Evolutionary conservation across 768 basidiomycete genomes (phyloP), one percentile per base, ranked within the genome.

Genomic region (Sarcodon sp.): DNA sequence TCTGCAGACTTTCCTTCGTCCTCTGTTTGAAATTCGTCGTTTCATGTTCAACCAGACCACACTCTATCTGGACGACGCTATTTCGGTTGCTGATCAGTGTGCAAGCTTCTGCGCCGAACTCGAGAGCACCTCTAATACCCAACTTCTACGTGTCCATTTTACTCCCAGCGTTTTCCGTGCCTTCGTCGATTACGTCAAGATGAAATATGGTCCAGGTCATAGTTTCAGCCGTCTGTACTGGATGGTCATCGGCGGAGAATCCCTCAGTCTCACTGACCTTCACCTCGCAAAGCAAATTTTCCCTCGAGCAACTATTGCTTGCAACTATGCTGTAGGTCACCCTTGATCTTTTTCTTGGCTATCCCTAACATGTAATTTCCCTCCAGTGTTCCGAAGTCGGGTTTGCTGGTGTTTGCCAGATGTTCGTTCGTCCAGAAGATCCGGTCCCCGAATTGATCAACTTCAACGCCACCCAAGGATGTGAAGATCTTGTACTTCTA

Each of bases 1-100:
- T 4, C 18, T 33, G 47, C 31, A 61, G 60, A 61, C 60, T 3
- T 61, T 61, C 47, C 46, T 62, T 49, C 59, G 61, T 36, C 61
- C 60, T 1, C 55, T 61, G 12, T 61, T 61, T 33, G 60, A 61
- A 47, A 61, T 60, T 15, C 57, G 60, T 39, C 60, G 59, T 6
- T 61, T 61, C 48, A 61, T 61, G 60, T 62, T 62, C 52, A 62
- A 62, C 44, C 59, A 58, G 9, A 62, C 61, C 4, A 61, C 59
- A 3, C 27, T 61, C 27, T 61, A 62, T 37, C 57, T 62, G n/a
- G 59, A 61, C 34, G 47, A 59, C 3, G 58, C 59, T 12, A 49
- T 45, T 21, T 60, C 61, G 3, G 61, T 61, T 31, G 49, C 61
- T 15, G 59, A 55, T 36, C 60, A 61, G 47, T 61, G 60, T 35